phyloP scores from a whole-genome alignment of 192 early-diverging fungal genomes.

The Linnemannia elongata region DNA sequence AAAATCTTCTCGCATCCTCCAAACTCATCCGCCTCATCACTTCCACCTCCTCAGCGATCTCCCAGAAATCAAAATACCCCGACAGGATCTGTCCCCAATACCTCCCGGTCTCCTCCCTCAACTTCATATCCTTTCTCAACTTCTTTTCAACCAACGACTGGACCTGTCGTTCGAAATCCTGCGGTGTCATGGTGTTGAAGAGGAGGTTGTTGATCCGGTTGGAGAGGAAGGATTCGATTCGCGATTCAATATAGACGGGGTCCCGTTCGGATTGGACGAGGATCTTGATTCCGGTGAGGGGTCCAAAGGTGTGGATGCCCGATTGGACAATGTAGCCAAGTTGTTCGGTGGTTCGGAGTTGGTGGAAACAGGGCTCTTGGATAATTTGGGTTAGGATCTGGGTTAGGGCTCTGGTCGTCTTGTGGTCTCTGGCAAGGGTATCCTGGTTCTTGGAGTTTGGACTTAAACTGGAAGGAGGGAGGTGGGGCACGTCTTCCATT shows the following conservation, averaged over 20 bases:
- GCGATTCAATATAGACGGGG: conserved; percentile 79
- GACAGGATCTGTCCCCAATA: conserved; percentile 79
- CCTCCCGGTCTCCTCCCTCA: conserved; percentile 75
- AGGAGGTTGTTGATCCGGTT: conserved; percentile 44
- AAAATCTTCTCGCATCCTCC: conserved; percentile 33
- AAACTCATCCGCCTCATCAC: conserved; percentile 20
- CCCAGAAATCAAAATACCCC: conserved; percentile 75
- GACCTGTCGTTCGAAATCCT: conserved; percentile 76
- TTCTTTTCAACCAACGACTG: conserved; percentile 72
- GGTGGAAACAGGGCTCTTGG: conserved; percentile 90
- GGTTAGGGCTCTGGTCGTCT: conserved; percentile 60
- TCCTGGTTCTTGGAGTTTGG: neutral
- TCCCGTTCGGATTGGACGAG: conserved; percentile 89
- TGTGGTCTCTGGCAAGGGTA: conserved; percentile 41
- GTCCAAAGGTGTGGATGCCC: conserved; percentile 64
- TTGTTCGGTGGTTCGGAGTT: conserved; percentile 89
- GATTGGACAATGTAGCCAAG: conserved; percentile 78
- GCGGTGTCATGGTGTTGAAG: conserved; percentile 67
- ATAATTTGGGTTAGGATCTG: conserved; percentile 80
- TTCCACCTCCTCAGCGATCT: conserved; percentile 19
- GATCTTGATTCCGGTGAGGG: conserved; percentile 75
- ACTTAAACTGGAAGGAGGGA: neutral
- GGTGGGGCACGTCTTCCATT: conserved; percentile 14
- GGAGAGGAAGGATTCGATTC: conserved; percentile 79
- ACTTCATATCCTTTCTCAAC: conserved; percentile 83